Conservation (phyloP, 768 basidiomycete species). For the Macrolepiota dolichaula region DNA sequence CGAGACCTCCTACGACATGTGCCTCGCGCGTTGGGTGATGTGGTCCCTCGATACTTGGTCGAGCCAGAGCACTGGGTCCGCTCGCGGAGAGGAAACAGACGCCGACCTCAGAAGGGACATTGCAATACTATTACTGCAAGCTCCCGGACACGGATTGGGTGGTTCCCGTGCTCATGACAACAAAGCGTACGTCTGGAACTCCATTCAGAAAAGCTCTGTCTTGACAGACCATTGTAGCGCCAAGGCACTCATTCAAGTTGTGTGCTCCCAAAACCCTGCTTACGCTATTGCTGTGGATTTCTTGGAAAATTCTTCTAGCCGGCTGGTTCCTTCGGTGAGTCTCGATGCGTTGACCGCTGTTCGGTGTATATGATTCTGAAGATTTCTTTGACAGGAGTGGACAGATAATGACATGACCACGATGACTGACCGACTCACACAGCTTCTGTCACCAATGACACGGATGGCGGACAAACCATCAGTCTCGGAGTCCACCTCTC, state of each 20-base stretch:
- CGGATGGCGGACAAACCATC: not conserved
- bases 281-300: conserved; percentile 26
- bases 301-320: conserved; percentile 17
- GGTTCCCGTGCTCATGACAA: conserved; percentile 16
- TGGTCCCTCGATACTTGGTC: conserved; percentile 53
- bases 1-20: conserved; percentile 49
- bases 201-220: not conserved
- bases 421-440: conserved; percentile 52
- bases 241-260: conserved; percentile 33
- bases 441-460: conserved; percentile 24
- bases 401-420: conserved; percentile 41
- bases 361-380: not conserved
- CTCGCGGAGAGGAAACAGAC: conserved; percentile 22
- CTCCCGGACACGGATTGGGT: conserved; percentile 37
- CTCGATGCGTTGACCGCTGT: not conserved
- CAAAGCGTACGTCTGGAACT: conserved; percentile 30
- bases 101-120: conserved; percentile 42
- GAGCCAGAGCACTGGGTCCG: conserved; percentile 3
- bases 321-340: not conserved
- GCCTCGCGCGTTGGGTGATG: conserved; percentile 65
- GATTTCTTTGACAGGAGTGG: conserved; percentile 34
- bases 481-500: not conserved
- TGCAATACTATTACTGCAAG: conserved; percentile 42
- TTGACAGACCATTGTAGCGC: conserved; percentile 12
- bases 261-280: conserved; percentile 34